Base-by-base conservation (phyloP, 768 basidiomycete species). In the Termitomyces sp. region DNA sequence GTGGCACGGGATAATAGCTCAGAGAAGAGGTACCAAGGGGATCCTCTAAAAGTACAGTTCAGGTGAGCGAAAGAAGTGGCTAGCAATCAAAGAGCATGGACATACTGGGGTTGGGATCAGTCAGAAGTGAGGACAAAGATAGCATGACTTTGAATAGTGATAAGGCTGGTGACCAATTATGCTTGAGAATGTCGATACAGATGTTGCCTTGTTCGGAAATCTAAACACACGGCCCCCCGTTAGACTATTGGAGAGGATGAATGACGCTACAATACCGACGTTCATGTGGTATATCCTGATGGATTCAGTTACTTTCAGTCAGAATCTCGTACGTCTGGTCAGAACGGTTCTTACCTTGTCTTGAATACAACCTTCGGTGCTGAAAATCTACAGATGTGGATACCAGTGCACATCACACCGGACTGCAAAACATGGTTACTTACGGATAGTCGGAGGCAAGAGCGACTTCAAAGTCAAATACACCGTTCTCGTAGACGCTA, bases 101-200 rank as follows among this genome's bases (percentile, higher is more conserved):
- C 90, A 58, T 67, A 93, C 92, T 80, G 1, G 94, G 94, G 73
- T 98, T 98, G 0, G 94, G 94, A 63, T 97, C 94, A 11, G 93
- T 94, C 50, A 98, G 77, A 11, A 98, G 82, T 0, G 93, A 95
- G 0, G 93, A 95, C 4, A 98, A 80, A 28, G 93, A 95, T 19
- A 98, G 82, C 71, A 98, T 86, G 65, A 96, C 90, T 75, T 98
- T 97, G 78, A 91, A 94, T 48, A 98, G 76, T 3, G 93, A 95
- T 21, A 98, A 72, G 2, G 94, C 94, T 7, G 94, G 94, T 1
- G 91, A 94, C 94, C 94, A 98, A 64, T 91, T 89, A 65, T 85
- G 81, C 73, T 98, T 97, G 57, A 98, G 80, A 50, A 96, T 92
- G 71, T 97, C 90, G 62, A 94, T 89, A 66, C 90, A 93, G 53